Evolutionary conservation across 1,284 basidiomycete genomes (phyloP).

Genomic region (Fomitopsis palustris): DNA sequence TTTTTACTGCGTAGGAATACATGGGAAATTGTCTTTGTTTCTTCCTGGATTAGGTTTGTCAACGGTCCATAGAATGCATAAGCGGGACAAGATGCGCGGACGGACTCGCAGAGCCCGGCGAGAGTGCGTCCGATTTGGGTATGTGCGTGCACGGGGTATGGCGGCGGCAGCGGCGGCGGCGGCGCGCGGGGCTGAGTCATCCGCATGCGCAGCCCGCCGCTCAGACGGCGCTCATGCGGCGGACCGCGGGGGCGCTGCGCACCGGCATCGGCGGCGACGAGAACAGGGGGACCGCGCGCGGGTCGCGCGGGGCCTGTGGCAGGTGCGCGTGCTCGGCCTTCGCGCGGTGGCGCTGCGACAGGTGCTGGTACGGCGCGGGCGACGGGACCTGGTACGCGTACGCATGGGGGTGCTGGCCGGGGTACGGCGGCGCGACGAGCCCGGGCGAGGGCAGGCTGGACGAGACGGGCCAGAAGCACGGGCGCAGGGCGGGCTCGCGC

Average conservation of each 20-base stretch:
- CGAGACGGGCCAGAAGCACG: conserved; percentile 2
- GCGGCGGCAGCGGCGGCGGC: not conserved
- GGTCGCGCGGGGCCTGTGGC: not conserved
- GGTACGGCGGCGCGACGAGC: not conserved
- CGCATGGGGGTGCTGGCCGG: not conserved
- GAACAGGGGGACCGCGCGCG: not conserved
- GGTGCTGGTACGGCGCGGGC: not conserved
- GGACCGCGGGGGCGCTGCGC: not conserved
- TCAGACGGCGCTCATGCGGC: conserved; percentile 8
- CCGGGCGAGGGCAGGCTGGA: not conserved
- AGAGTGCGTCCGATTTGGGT: not conserved
- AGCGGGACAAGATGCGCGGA: not conserved
- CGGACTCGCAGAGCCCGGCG: not conserved
- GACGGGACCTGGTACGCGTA: not conserved
- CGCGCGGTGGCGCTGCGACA: not conserved
- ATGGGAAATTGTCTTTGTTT: not conserved
- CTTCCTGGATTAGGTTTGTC: not conserved
- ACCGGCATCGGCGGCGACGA: not conserved
- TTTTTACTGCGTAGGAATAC: not conserved
- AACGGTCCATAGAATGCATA: not conserved
- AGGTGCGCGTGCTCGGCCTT: not conserved
- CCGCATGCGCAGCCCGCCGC: not conserved
- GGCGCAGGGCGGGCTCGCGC: conserved; percentile 9
- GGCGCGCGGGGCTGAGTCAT: not conserved
- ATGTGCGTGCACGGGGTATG: not conserved